phyloP scores from a whole-genome alignment of 768 basidiomycete genomes.

The Agrocybe praecox region DNA sequence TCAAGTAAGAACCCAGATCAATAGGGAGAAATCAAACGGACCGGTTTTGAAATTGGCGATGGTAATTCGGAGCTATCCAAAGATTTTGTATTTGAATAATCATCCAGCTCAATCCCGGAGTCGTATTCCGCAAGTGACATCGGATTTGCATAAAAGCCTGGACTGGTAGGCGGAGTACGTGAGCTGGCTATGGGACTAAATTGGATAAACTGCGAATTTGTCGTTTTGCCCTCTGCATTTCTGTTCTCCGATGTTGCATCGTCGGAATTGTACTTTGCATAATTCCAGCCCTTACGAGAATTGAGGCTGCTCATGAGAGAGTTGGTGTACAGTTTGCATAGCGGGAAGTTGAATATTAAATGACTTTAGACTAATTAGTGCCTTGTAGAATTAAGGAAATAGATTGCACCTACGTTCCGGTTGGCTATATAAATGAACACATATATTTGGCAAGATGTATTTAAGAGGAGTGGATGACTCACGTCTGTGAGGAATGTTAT shows the following conservation, averaged over 20 bases:
- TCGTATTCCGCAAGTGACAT: not conserved
- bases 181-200: not conserved
- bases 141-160: not conserved
- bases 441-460: no score
- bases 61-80: not conserved
- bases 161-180: not conserved
- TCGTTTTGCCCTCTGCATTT: not conserved
- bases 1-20: not conserved
- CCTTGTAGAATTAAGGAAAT: no score
- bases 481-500: conserved; percentile 29
- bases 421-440: conserved; percentile 4
- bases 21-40: not conserved
- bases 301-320: conserved; percentile 20
- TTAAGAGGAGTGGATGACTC: not conserved
- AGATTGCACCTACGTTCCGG: conserved; percentile 15
- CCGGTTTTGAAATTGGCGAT: not conserved
- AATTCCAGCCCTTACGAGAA: conserved; percentile 4
- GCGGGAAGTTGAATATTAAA: conserved; percentile 15
- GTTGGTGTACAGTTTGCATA: conserved; percentile 18
- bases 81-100: not conserved
- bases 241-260: not conserved
- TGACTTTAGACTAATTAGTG: conserved; percentile 3
- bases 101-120: not conserved
- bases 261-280: not conserved
- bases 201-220: not conserved